A percentile compares a stretch with the other conserved stretches of the same genome.
Evolutionary conservation across 2,329 filamentous ascomycete species (phyloP).

Genomic region (Colletotrichum cuscutae): DNA sequence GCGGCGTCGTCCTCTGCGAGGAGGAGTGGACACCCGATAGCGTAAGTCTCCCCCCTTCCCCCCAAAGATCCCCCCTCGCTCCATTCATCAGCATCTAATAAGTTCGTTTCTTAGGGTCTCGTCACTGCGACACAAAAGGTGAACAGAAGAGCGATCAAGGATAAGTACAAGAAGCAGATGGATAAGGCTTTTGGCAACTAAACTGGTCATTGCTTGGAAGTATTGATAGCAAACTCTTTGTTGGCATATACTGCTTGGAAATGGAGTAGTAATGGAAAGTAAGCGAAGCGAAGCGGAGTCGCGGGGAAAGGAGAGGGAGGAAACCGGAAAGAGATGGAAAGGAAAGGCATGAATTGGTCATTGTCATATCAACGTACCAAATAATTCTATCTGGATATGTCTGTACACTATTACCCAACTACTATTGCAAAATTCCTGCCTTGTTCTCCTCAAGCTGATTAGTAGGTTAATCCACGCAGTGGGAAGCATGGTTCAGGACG

Average conservation of each 20-base stretch:
- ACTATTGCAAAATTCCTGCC: not conserved
- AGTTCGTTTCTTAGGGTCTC: conserved; percentile 56
- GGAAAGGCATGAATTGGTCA: not conserved
- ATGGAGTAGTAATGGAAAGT: not conserved
- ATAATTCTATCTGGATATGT: conserved; percentile 3
- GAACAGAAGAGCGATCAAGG: conserved; percentile 63
- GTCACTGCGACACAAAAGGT: conserved; percentile 72
- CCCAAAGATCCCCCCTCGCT: not conserved
- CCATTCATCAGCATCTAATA: not conserved
- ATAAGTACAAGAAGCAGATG: conserved; percentile 63
- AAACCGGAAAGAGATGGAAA: too few species aligned
- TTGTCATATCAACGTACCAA: not conserved
- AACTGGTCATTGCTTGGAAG: not conserved
- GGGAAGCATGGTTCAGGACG: too few species aligned
- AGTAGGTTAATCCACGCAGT: not conserved
- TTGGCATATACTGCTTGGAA: not conserved
- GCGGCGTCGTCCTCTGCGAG: conserved; percentile 80
- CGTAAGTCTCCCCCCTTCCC: conserved; percentile 64
- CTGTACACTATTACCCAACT: conserved; percentile 2
- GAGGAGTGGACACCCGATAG: conserved; percentile 90
- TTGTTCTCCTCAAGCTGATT: not conserved
- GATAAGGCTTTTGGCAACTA: conserved; percentile 46
- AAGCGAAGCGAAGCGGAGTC: not conserved
- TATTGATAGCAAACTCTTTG: not conserved
- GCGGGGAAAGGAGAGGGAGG: not conserved